phyloP scores from a whole-genome alignment of 176 grass and related monocot species.

The Carex littledalei region DNA sequence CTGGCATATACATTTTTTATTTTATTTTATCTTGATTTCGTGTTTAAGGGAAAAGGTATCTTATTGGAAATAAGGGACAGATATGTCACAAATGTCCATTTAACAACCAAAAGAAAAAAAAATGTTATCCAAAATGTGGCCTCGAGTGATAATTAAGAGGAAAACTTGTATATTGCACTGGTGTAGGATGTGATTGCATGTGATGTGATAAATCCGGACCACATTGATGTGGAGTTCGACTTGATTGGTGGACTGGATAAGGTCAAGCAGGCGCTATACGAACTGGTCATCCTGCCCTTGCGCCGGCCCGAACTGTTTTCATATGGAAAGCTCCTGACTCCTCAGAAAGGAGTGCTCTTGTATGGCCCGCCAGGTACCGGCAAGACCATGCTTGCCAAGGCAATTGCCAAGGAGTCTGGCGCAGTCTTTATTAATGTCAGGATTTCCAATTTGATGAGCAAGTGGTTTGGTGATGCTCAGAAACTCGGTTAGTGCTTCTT shows the following conservation, averaged over 20 bases:
- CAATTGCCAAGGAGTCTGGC: slow-evolving; percentile 86
- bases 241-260: slow-evolving; percentile 79
- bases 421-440: slow-evolving; percentile 97
- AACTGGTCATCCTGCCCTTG: slow-evolving; percentile 91
- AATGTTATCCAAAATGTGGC: neutral
- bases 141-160: neutral
- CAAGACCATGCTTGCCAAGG: slow-evolving; percentile 98
- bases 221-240: slow-evolving; percentile 78
- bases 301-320: slow-evolving; percentile 73
- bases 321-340: slow-evolving; percentile 79
- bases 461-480: slow-evolving; percentile 97
- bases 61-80: neutral
- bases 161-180: neutral
- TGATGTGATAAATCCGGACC: slow-evolving; percentile 96
- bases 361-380: slow-evolving; percentile 83
- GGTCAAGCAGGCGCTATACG: slow-evolving; percentile 72
- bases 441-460: slow-evolving; percentile 97
- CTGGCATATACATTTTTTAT: neutral
- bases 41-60: neutral
- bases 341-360: slow-evolving; percentile 90
- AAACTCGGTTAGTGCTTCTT: slow-evolving; percentile 62
- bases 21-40: neutral
- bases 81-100: neutral
- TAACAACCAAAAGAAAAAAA: neutral
- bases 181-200: slow-evolving; percentile 83